Base-by-base conservation (phyloP, 495 filamentous ascomycete species). In the Pseudomonodictys pantanalensis region DNA sequence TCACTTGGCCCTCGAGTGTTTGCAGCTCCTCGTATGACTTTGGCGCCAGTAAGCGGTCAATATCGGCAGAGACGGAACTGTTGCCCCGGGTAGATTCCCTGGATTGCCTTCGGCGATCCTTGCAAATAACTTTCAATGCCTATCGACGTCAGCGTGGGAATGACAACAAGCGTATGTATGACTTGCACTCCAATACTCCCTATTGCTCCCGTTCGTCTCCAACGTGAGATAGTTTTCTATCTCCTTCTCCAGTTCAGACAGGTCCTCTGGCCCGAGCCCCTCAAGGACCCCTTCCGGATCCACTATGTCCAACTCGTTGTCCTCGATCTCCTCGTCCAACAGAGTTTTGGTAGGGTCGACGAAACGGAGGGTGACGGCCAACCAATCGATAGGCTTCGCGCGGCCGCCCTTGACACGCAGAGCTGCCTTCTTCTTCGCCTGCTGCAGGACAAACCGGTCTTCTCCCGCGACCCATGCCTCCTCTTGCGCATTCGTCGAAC, bases 361-460 rank as follows among this genome's bases (percentile, higher is more conserved):
- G 44, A 92, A 85, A 46, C 90, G 85, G 35, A 99, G 73, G 52
- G 86, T 95, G 54, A 97, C 92, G 0, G 95, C 91, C 38, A 99
- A 82, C 84, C 90, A 95, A 75, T 99, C 93, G 71, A 97, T 92
- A 11, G 92, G 88, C 71, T 89, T 91, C 48, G 92, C 92, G 56
- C 93, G 84, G 12, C 87, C 88, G 72, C 95, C 92, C 62, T 91
- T 89, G n/a, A 97, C 91, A 5, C 93, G 86, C 55, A 99, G 95
- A 66, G 91, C 89, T 33, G 93, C 92, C 77, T 97, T 97, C 77
- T 95, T 97, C 76, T 97, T 97, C 24, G 93, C 87, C 71, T 99
- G 93, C 71, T 92, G 91, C 62, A 99, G 77, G 20, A 99, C 93
- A 68, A 99, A 99, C 51, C 87, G 82, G 74, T 97, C 93, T 72